Conservation (phyloP, 2,329 filamentous ascomycete species). For the Neopestalotiopsis clavispora region DNA sequence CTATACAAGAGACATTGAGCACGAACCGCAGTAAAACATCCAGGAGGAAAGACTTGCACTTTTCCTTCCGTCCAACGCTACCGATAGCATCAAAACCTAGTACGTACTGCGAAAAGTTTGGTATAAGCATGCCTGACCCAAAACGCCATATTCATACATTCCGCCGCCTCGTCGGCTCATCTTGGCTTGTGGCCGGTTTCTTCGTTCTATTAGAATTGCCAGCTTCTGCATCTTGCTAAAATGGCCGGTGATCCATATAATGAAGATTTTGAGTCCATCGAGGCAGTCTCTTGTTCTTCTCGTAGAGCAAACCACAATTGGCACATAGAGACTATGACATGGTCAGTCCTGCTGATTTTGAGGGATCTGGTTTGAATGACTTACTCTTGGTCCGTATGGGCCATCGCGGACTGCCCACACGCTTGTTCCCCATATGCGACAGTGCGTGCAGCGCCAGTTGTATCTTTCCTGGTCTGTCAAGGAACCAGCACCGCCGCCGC, state of each 20-base stretch:
- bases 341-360: neutral
- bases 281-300: slow-evolving; percentile 83
- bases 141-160: slow-evolving; percentile 22
- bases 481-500: slow-evolving; percentile 68
- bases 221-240: slow-evolving; percentile 17
- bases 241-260: slow-evolving; percentile 36
- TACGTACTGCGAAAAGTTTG: neutral
- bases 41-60: neutral
- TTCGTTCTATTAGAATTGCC: slow-evolving; percentile 3
- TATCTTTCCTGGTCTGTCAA: slow-evolving; percentile 79
- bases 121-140: slow-evolving; percentile 11
- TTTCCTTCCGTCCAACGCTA: neutral
- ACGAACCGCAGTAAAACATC: neutral
- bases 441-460: slow-evolving; percentile 88
- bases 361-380: slow-evolving; percentile 34
- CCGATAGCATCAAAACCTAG: neutral
- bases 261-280: slow-evolving; percentile 77
- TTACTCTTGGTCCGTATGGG: slow-evolving; percentile 80
- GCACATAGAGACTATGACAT: slow-evolving; percentile 77
- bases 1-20: neutral
- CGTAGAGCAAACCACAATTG: slow-evolving; percentile 89
- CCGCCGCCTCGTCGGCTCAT: neutral
- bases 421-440: slow-evolving; percentile 83
- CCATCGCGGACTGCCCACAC: slow-evolving; percentile 97
- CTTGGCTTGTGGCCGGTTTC: neutral